Percentiles rank a stretch among this genome's conserved stretches.
phyloP scores from a whole-genome alignment of 306 rosid genomes.

The Myrica gale region DNA sequence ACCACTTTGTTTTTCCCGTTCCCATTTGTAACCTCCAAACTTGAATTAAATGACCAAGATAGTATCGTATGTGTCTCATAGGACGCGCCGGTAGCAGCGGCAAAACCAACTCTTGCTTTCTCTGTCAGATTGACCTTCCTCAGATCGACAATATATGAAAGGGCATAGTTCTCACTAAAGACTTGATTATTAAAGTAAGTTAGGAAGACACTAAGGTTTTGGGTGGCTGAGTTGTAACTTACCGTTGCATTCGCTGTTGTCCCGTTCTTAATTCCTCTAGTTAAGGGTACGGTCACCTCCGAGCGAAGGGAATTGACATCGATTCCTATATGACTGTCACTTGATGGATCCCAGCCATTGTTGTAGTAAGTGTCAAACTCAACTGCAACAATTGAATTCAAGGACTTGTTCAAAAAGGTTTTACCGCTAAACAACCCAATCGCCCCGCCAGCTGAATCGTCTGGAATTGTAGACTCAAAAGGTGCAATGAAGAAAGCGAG shows the following conservation, averaged over 20 bases:
- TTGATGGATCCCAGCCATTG: conserved; percentile 54
- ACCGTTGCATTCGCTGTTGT: conserved; percentile 59
- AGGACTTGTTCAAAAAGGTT: conserved; percentile 32
- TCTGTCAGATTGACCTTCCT: conserved; percentile 51
- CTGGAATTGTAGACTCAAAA: conserved; percentile 46
- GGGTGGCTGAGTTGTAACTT: conserved; percentile 51
- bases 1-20: background rate
- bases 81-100: conserved; percentile 62
- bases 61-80: conserved; percentile 42
- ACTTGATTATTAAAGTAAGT: conserved; percentile 47
- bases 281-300: conserved; percentile 39
- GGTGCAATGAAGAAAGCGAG: conserved; percentile 66
- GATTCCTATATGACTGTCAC: conserved; percentile 59
- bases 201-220: conserved; percentile 57
- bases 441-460: conserved; percentile 50
- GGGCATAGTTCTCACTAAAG: conserved; percentile 35
- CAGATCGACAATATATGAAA: conserved; percentile 51
- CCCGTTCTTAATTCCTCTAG: conserved; percentile 46
- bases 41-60: conserved; percentile 76
- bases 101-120: conserved; percentile 60
- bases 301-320: conserved; percentile 60
- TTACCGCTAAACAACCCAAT: conserved; percentile 32
- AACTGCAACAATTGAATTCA: too few relatives aligned
- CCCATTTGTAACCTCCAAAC: background rate
- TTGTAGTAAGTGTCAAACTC: conserved; percentile 46